Evolutionary conservation across 768 basidiomycete species (phyloP).

Genomic region (Leucocoprinus leucothites): DNA sequence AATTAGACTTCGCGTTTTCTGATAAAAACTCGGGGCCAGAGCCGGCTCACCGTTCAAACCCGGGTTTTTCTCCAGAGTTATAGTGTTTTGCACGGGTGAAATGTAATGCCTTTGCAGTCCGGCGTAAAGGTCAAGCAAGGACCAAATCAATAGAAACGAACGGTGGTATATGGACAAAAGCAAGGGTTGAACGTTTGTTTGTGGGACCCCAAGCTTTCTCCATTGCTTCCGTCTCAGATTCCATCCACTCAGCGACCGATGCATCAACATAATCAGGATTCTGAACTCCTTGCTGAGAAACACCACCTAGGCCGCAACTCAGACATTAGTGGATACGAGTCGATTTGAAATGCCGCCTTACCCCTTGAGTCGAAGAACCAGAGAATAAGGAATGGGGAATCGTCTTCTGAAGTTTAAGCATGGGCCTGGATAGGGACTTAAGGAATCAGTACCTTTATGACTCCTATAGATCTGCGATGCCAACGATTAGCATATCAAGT

Average conservation of each 20-base stretch:
- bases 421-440: constrained; percentile 18
- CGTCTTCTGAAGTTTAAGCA: constrained; percentile 19
- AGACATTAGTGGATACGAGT: no score
- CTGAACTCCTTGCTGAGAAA: constrained; percentile 35
- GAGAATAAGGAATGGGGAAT: constrained; percentile 49
- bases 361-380: constrained; percentile 84
- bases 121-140: background rate
- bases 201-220: constrained; percentile 55
- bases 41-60: constrained; percentile 37
- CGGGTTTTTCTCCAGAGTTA: constrained; percentile 35
- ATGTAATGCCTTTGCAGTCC: constrained; percentile 30
- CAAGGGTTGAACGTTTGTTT: constrained; percentile 51
- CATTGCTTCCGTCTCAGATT: constrained; percentile 50
- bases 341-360: constrained; percentile 22
- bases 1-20: background rate
- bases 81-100: constrained; percentile 30
- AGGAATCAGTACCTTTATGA: constrained; percentile 24
- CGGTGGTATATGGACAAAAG: constrained; percentile 78
- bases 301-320: no score
- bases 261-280: constrained; percentile 70
- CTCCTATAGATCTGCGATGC: constrained; percentile 35
- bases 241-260: constrained; percentile 60
- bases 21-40: background rate
- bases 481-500: background rate
- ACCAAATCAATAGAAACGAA: constrained; percentile 27